A percentile compares a stretch with the other conserved stretches of the same genome.
These are phyloP conservation scores for Candida pini DNA, from an alignment of 805 yeast species.

Conservation along the genomic window DNA sequence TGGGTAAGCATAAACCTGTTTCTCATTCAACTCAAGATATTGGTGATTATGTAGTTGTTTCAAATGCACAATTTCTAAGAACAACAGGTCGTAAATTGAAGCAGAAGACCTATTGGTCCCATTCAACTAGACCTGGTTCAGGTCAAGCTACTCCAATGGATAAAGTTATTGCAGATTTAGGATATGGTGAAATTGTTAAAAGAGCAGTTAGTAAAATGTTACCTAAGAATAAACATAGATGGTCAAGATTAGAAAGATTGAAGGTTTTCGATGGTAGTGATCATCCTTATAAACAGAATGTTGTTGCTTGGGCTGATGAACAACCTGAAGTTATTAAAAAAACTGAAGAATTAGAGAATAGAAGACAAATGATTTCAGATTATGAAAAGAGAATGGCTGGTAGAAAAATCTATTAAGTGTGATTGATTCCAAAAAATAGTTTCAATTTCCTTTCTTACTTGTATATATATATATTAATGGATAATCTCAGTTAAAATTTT, in stretches of 20 bases:
- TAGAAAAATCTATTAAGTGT: conserved; percentile 12
- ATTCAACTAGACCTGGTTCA: conserved; percentile 85
- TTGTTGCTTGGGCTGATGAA: conserved; percentile 82
- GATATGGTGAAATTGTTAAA: conserved; percentile 78
- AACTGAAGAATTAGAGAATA: conserved; percentile 31
- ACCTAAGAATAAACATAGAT: conserved; percentile 84
- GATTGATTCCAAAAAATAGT: neutral
- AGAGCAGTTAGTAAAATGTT: conserved; percentile 95
- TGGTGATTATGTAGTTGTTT: conserved; percentile 96
- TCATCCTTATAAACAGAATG: conserved; percentile 79
- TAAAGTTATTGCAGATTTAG: conserved; percentile 66
- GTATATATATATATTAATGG: conserved; percentile 7
- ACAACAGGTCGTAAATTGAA: conserved; percentile 82
- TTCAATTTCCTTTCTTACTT: neutral
- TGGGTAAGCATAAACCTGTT: conserved; percentile 97
- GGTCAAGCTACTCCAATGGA: conserved; percentile 80
- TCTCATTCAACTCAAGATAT: conserved; percentile 73
- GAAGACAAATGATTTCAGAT: conserved; percentile 21
- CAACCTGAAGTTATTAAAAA: conserved; percentile 45
- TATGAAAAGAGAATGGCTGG: conserved; percentile 23
- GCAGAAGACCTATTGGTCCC: conserved; percentile 83
- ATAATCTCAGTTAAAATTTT: neutral
- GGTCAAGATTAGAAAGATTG: conserved; percentile 72
- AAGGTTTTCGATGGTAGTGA: conserved; percentile 85
- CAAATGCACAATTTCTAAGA: conserved; percentile 78